Percentiles rank a stretch among this genome's conserved stretches.
Evolutionary conservation across 495 filamentous ascomycete species (phyloP).

Genomic region (Penicillium longicatenatum): DNA sequence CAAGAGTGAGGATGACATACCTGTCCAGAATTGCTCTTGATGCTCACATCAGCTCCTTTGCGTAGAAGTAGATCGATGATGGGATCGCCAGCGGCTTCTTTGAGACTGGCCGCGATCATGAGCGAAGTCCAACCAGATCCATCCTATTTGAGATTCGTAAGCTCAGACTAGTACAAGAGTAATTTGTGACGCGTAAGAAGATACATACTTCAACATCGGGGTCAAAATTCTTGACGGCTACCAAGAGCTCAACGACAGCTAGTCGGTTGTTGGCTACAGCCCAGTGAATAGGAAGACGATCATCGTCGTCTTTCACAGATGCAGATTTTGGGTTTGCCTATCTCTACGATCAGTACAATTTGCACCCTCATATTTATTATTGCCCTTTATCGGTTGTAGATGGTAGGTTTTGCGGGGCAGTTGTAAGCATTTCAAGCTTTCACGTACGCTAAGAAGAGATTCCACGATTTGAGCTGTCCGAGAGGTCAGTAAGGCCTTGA

Average conservation of each 20-base stretch:
- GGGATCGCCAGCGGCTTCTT: slow-evolving; percentile 56
- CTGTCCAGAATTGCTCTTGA: slow-evolving; percentile 70
- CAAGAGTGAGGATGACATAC: slow-evolving; percentile 30
- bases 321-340: slow-evolving; percentile 82
- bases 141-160: slow-evolving; percentile 54
- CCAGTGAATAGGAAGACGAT: slow-evolving; percentile 94
- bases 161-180: background rate
- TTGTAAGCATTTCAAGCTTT: slow-evolving; percentile 4
- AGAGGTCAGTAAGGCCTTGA: slow-evolving; percentile 8
- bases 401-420: slow-evolving; percentile 36
- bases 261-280: slow-evolving; percentile 80
- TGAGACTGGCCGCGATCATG: slow-evolving; percentile 87
- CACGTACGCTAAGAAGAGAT: slow-evolving; percentile 70
- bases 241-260: slow-evolving; percentile 72
- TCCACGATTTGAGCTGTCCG: slow-evolving; percentile 64
- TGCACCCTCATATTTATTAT: background rate
- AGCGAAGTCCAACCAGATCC: slow-evolving; percentile 90
- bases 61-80: slow-evolving; percentile 71
- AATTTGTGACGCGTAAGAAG: background rate
- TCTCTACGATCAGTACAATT: slow-evolving; percentile 8
- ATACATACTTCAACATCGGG: slow-evolving; percentile 72
- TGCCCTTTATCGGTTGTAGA: slow-evolving; percentile 6
- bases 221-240: slow-evolving; percentile 73
- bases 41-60: slow-evolving; percentile 81
- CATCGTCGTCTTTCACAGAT: slow-evolving; percentile 77